A percentile compares a stretch with the other conserved stretches of the same genome.
phyloP scores from a whole-genome alignment of 305 asterid genomes.

The Plantago rigida region DNA sequence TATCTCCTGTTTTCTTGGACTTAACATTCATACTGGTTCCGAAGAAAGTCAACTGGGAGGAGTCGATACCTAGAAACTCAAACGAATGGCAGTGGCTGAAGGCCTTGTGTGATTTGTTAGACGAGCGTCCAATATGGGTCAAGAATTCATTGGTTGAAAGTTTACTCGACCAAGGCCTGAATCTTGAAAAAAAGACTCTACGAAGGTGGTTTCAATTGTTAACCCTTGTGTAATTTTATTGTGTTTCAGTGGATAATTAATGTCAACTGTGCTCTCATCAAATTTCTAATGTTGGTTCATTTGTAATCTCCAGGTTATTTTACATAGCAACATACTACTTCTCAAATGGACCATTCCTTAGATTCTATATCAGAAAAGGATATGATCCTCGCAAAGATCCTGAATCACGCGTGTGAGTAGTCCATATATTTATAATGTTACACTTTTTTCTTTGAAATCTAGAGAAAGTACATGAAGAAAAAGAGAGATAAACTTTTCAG shows the following conservation, averaged over 20 bases:
- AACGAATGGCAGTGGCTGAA: conserved; percentile 69
- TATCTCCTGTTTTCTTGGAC: conserved; percentile 34
- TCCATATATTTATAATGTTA: background rate
- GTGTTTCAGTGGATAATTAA: conserved; percentile 10
- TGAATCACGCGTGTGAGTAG: conserved; percentile 76
- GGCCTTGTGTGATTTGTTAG: conserved; percentile 66
- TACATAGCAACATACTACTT: conserved; percentile 78
- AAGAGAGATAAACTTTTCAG: too few species aligned
- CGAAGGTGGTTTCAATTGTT: conserved; percentile 44
- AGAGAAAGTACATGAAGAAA: too few species aligned
- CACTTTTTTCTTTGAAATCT: background rate
- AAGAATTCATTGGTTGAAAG: conserved; percentile 59
- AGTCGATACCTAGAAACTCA: conserved; percentile 47
- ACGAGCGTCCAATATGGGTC: conserved; percentile 79
- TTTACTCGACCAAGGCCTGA: conserved; percentile 52
- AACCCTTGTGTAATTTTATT: conserved; percentile 24
- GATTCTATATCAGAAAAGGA: conserved; percentile 88
- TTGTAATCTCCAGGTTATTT: conserved; percentile 58
- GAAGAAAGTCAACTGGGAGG: conserved; percentile 83
- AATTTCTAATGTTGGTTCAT: conserved; percentile 27
- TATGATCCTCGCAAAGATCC: conserved; percentile 95
- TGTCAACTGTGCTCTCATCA: background rate
- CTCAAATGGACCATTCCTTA: conserved; percentile 75
- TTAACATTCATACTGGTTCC: conserved; percentile 84
- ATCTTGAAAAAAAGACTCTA: conserved; percentile 40